Evolutionary conservation across 345 rosid species (phyloP).

Genomic region (Syzygium jambos): DNA sequence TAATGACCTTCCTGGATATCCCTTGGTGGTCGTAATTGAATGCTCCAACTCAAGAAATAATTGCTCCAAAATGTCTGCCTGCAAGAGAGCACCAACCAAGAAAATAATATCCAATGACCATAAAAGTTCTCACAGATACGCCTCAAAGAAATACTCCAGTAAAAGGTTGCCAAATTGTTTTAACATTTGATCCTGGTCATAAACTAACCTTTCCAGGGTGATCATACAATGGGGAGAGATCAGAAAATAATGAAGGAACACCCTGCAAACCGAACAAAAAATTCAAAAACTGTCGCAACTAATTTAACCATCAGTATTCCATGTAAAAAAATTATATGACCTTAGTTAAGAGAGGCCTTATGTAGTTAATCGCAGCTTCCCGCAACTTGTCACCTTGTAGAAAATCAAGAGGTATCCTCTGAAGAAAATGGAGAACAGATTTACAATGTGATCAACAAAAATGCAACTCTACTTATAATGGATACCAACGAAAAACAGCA

Average conservation of each 20-base stretch:
- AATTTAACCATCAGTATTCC: neutral
- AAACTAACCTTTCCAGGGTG: constrained; percentile 72
- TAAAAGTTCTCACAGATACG: neutral
- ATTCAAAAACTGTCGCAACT: neutral
- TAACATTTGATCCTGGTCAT: neutral
- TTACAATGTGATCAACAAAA: neutral
- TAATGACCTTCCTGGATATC: constrained; percentile 76
- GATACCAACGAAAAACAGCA: neutral
- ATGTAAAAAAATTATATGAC: constrained; percentile 15
- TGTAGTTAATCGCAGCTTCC: constrained; percentile 74
- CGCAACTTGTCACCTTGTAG: constrained; percentile 71
- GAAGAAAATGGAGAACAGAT: constrained; percentile 8
- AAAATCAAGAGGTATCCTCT: constrained; percentile 98
- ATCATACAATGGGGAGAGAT: constrained; percentile 85
- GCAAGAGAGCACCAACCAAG: constrained; percentile 9
- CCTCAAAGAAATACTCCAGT: neutral
- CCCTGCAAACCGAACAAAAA: constrained; percentile 40
- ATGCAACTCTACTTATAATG: neutral
- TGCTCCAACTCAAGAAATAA: constrained; percentile 80
- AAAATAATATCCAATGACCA: neutral
- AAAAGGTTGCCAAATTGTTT: neutral
- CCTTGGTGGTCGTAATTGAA: constrained; percentile 54
- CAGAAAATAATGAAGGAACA: constrained; percentile 95
- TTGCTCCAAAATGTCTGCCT: constrained; percentile 87
- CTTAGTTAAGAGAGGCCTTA: constrained; percentile 85